Evolutionary conservation across 169 alveolate species (phyloP).

Genomic region (Ichthyophthirius multifiliis): DNA sequence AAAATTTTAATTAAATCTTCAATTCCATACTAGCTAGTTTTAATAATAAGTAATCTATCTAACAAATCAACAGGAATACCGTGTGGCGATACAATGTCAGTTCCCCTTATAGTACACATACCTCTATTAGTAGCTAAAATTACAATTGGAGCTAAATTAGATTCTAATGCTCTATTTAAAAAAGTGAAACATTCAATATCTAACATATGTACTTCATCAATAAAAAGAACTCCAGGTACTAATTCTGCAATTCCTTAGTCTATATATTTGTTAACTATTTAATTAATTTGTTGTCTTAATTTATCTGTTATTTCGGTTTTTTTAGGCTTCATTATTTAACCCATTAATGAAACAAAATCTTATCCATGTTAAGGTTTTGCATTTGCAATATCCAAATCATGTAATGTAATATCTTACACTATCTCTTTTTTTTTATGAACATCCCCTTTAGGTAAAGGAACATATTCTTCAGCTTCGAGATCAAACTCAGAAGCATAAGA

Average conservation of each 20-base stretch:
- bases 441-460: slow-evolving; percentile 99
- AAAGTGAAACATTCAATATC: slow-evolving; percentile 99
- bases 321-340: slow-evolving; percentile 95
- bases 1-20: slow-evolving; percentile 93
- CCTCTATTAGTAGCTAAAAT: slow-evolving; percentile 99
- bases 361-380: slow-evolving; percentile 98
- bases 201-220: slow-evolving; percentile 99
- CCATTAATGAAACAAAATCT: slow-evolving; percentile 96
- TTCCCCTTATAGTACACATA: slow-evolving; percentile 95
- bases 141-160: slow-evolving; percentile 98
- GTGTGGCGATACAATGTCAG: slow-evolving; percentile 97
- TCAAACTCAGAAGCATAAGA: slow-evolving; percentile 98
- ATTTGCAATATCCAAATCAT: slow-evolving; percentile 99
- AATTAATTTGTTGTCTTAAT: slow-evolving; percentile 97
- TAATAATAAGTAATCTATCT: slow-evolving; percentile 96
- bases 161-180: slow-evolving; percentile 97
- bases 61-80: slow-evolving; percentile 99
- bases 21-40: slow-evolving; percentile 96
- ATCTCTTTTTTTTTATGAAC: slow-evolving; percentile 99
- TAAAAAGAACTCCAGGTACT: slow-evolving; percentile 99
- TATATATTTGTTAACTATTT: slow-evolving; percentile 96
- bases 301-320: slow-evolving; percentile 99
- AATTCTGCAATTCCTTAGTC: slow-evolving; percentile 99
- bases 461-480: slow-evolving; percentile 99
- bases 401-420: slow-evolving; percentile 98